Base-by-base conservation (phyloP, 495 filamentous ascomycete species). In the Lichina pygmaea region DNA sequence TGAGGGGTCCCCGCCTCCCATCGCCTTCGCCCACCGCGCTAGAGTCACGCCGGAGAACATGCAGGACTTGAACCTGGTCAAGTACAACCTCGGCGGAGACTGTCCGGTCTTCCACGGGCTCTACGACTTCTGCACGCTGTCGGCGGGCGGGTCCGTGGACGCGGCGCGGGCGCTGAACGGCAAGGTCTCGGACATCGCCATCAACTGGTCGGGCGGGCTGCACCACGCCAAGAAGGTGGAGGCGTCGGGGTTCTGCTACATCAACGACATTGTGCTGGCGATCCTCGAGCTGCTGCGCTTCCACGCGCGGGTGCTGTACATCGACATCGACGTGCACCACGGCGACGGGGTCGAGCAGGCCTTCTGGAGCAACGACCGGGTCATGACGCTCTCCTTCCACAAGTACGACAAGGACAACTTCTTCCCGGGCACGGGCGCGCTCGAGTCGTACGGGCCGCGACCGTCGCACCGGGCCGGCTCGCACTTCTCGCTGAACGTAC, bases 331-430 rank as follows among this genome's bases (percentile, higher is more conserved):
- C 60, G 91, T 97, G 13, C 89, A 97, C 60, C 89, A 97, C 53
- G 89, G 89, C 39, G 89, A 97, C 57, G 89, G 89, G 48, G 89
- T 97, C 17, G 89, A 97, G 58, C 86, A 95, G 55, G 89, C 89
- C 7, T 97, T 97, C 53, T 93, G 91, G 55, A 89, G 83, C 16
- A 97, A 86, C n/a, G 86, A 97, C 61, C 75, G 89, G 52, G 89
- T 97, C 55, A 93, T 97, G 86, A 95, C 91, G 0, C 77, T 85
- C 37, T 93, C 84, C n/a, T 95, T 93, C 59, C 89, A 97, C 64
- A 94, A 94, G 64, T 97, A 91, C 57, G 82, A 65, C 68, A 80
- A 77, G 55, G 75, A 73, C 48, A 75, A 80, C 42, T 79, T 77
- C 63, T 79, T 79, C 63, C 75, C 75, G 8, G 75, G 75, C 45